phyloP scores from a whole-genome alignment of 208 protist genomes.

The Leishmania major region DNA sequence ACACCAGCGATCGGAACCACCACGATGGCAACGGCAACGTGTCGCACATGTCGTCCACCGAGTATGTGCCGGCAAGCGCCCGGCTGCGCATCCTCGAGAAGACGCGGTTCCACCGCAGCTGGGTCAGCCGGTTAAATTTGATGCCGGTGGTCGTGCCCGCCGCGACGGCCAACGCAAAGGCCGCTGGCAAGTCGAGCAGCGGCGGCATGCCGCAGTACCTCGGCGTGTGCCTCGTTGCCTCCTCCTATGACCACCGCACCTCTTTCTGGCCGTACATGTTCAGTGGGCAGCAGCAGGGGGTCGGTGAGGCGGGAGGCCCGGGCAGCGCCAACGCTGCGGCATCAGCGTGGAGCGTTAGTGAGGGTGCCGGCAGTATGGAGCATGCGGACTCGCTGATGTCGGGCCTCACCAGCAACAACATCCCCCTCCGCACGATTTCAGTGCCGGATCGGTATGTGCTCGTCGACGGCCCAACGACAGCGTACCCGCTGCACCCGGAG shows the following conservation, averaged over 20 bases:
- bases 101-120: constrained; percentile 73
- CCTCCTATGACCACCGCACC: constrained; percentile 70
- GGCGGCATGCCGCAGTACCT: constrained; percentile 52
- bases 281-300: neutral
- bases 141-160: constrained; percentile 52
- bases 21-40: constrained; percentile 19
- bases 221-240: constrained; percentile 56
- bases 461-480: constrained; percentile 43
- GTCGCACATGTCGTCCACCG: constrained; percentile 27
- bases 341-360: neutral
- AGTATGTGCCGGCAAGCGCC: constrained; percentile 21
- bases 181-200: neutral
- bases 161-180: neutral
- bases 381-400: neutral
- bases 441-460: constrained; percentile 35
- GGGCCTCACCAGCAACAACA: neutral
- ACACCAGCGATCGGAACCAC: constrained; percentile 8
- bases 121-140: constrained; percentile 57
- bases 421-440: neutral
- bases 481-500: constrained; percentile 58
- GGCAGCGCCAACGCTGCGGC: neutral
- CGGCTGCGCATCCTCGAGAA: constrained; percentile 56
- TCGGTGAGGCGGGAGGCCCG: constrained; percentile 1
- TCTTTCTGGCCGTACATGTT: constrained; percentile 84
- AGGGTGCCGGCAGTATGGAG: neutral